These are phyloP conservation scores for Corylus heterophylla DNA, from an alignment of 306 rosid genomes.

Conservation along the genomic window DNA sequence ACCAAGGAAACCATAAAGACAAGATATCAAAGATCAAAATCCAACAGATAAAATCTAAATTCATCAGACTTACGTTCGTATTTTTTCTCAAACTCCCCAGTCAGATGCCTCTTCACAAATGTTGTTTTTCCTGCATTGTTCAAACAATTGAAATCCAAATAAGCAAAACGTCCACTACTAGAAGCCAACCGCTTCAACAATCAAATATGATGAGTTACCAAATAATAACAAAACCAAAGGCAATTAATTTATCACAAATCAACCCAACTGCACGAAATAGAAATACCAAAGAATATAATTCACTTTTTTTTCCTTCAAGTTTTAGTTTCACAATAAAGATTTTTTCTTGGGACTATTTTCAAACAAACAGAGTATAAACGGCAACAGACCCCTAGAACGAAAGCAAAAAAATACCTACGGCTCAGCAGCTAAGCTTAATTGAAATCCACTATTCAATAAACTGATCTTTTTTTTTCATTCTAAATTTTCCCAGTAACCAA, in stretches of 20 bases:
- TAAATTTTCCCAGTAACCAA: background rate
- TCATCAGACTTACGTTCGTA: constrained; percentile 59
- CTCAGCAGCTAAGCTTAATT: too few relatives aligned
- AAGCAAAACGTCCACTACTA: too few relatives aligned
- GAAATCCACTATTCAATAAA: background rate
- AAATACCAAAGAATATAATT: background rate
- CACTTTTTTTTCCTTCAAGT: background rate
- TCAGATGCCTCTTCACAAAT: constrained; percentile 76
- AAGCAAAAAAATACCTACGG: too few relatives aligned
- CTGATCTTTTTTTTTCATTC: background rate
- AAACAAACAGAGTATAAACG: background rate
- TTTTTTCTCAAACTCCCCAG: constrained; percentile 78
- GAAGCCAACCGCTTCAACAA: background rate
- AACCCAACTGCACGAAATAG: background rate
- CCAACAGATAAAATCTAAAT: background rate
- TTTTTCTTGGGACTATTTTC: background rate
- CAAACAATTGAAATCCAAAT: background rate
- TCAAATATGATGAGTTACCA: background rate
- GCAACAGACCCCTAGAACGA: background rate
- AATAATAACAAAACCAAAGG: background rate
- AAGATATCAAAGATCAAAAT: background rate
- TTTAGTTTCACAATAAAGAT: background rate
- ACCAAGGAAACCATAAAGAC: background rate
- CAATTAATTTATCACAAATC: background rate
- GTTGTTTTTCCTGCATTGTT: constrained; percentile 69